Conservation (phyloP, 2,329 filamentous ascomycete species). For the Ascocoryne sarcoides region DNA sequence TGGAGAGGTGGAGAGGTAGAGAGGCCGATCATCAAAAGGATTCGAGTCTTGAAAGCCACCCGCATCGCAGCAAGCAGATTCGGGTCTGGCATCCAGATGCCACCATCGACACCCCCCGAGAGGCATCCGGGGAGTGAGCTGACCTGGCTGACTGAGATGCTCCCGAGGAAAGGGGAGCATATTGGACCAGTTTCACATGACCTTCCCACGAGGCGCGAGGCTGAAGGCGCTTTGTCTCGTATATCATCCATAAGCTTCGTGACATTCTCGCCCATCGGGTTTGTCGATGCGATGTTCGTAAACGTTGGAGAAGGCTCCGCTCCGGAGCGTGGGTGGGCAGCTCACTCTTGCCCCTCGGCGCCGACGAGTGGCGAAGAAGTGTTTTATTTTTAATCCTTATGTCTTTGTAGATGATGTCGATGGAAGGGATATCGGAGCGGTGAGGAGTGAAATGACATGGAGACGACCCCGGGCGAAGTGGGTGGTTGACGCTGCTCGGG, state of each 20-base stretch:
- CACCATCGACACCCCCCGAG: too few species aligned
- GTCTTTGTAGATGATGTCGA: too few species aligned
- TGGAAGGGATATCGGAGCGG: neutral
- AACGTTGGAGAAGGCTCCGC: neutral
- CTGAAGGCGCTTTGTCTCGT: too few species aligned
- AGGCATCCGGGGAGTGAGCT: neutral
- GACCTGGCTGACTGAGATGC: neutral
- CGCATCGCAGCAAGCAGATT: neutral
- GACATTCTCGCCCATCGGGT: neutral
- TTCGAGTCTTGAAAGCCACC: neutral
- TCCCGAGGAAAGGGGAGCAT: neutral
- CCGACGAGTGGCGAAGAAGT: neutral
- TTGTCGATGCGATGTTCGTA: neutral
- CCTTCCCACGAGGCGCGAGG: neutral
- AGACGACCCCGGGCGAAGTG: neutral
- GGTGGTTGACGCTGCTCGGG: neutral
- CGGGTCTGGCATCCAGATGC: neutral
- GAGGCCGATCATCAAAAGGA: neutral
- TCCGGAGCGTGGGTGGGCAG: too few species aligned
- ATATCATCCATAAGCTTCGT: too few species aligned
- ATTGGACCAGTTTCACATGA: neutral
- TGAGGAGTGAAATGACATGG: too few species aligned
- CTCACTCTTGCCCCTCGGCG: too few species aligned
- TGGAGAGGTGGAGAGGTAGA: neutral
- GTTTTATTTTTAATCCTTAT: too few species aligned